Evolutionary conservation across 768 basidiomycete species (phyloP).

Genomic region (Amanita thiersii): DNA sequence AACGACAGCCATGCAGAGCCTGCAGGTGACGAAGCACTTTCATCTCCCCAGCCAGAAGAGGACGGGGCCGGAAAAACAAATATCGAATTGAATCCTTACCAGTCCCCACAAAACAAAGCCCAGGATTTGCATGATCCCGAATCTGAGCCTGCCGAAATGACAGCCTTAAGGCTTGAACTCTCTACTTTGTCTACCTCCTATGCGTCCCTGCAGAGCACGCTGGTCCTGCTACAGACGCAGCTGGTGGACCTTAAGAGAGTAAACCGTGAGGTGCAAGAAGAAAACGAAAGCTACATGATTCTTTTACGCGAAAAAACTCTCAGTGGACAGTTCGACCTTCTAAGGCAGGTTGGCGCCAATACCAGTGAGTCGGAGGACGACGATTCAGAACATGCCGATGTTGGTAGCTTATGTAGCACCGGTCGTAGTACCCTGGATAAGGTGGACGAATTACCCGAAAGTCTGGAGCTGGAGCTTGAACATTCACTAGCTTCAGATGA

Average conservation of each 20-base stretch:
- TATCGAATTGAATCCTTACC: constrained; percentile 11
- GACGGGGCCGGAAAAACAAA: constrained; percentile 15
- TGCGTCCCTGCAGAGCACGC: constrained; percentile 72
- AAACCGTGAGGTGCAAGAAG: constrained; percentile 85
- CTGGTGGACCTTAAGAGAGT: constrained; percentile 82
- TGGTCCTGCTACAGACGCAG: constrained; percentile 79
- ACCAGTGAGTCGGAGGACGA: constrained; percentile 30
- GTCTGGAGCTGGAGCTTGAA: constrained; percentile 30
- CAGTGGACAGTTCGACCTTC: constrained; percentile 77
- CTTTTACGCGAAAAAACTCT: constrained; percentile 86
- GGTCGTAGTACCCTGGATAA: constrained; percentile 52
- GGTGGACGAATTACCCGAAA: constrained; percentile 49
- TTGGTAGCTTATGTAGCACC: constrained; percentile 48
- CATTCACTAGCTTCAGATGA: constrained; percentile 26
- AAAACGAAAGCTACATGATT: constrained; percentile 96
- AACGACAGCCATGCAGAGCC: constrained; percentile 33
- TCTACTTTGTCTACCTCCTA: constrained; percentile 84
- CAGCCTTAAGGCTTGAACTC: constrained; percentile 72
- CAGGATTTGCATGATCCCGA: constrained; percentile 58
- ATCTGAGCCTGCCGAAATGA: constrained; percentile 82
- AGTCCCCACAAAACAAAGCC: constrained; percentile 15
- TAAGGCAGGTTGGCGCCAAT: constrained; percentile 56
- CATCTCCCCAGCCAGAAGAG: constrained; percentile 10
- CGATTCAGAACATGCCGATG: constrained; percentile 36
- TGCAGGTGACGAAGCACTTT: constrained; percentile 25